Base-by-base conservation (phyloP, 1,284 basidiomycete species). In the Rhodotorula sp. region DNA sequence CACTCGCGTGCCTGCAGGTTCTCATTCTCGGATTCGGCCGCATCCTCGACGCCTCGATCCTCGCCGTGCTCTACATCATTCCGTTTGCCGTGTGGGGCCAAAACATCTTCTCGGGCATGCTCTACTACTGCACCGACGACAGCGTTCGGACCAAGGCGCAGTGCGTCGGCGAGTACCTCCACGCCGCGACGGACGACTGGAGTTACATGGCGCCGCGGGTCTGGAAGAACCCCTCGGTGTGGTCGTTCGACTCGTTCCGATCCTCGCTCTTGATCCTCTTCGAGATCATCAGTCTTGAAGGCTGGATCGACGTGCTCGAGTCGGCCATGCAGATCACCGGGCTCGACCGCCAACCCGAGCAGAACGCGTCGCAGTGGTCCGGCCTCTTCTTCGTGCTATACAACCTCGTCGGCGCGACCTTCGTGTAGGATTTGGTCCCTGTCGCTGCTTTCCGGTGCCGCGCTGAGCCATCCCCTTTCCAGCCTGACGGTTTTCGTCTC, bases 41-140 rank as follows among this genome's bases (percentile, higher is more conserved):
- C 77, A 95, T 99, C 73, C 77, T 97, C 66, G 93, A 97, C 77
- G 96, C 96, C 0, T 92, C 90, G 0, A 82, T 97, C 64, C 87
- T 99, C n/a, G 93, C 95, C 59, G 87, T 97, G 64, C 85, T 98
- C 53, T 83, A 98, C 83, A 90, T 98, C 86, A 92, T 99, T 75
- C 96, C 96, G 0, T 98, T 94, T 79, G 95, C 96, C 7, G 90
- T 97, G 2, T 98, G 96, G 95, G 96, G 94, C 9, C 87, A 94
- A 70, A 97, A 96, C 78, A 91, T 98, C 80, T 98, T 98, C 81
- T 85, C 89, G 1, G 93, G 93, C 12, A 83, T 89, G 70, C 88
- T 96, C 82, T 93, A 91, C 80, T 81, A 84, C 59, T 99, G 96
- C 84, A 98, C 93, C 79, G 94, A 98, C 79, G 80, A 69, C 23